Conservation (phyloP, 129 eudicot species). For the Saussurea involucrata region DNA sequence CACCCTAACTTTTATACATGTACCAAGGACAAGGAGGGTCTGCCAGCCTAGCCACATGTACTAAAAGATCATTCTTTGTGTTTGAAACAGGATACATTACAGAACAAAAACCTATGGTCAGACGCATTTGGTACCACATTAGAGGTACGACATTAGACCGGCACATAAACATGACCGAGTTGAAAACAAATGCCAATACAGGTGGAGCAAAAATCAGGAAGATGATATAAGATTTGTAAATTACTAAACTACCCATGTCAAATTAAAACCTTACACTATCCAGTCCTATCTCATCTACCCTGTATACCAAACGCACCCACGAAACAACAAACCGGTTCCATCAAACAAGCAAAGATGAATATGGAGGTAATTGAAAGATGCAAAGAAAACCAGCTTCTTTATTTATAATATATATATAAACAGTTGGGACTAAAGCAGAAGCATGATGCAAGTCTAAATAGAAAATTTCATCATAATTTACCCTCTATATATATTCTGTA, state of each 20-base stretch:
- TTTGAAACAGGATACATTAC: too few species aligned
- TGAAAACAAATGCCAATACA: background rate
- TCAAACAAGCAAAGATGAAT: background rate
- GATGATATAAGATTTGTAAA: background rate
- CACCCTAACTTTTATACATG: background rate
- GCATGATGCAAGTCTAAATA: conserved; percentile 15
- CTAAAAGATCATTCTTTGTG: background rate
- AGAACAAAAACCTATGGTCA: too few species aligned
- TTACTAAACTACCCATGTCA: background rate
- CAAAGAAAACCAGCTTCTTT: conserved; percentile 20
- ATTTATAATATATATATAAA: conserved; percentile 30
- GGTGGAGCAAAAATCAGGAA: background rate
- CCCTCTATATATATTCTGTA: conserved; percentile 17
- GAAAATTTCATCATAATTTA: conserved; percentile 3
- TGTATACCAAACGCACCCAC: background rate
- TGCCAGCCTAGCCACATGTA: background rate
- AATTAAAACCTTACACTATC: too few species aligned
- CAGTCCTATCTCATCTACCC: background rate
- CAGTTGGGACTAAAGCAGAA: conserved; percentile 22
- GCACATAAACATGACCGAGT: background rate
- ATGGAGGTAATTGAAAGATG: background rate
- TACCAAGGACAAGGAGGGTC: background rate
- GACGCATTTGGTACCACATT: too few species aligned
- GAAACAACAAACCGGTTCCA: background rate
- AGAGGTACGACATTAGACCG: too few species aligned